Evolutionary conservation across 495 filamentous ascomycete genomes (phyloP), one percentile per base, ranked within the genome.

Genomic region (Penicillium crystallinum): DNA sequence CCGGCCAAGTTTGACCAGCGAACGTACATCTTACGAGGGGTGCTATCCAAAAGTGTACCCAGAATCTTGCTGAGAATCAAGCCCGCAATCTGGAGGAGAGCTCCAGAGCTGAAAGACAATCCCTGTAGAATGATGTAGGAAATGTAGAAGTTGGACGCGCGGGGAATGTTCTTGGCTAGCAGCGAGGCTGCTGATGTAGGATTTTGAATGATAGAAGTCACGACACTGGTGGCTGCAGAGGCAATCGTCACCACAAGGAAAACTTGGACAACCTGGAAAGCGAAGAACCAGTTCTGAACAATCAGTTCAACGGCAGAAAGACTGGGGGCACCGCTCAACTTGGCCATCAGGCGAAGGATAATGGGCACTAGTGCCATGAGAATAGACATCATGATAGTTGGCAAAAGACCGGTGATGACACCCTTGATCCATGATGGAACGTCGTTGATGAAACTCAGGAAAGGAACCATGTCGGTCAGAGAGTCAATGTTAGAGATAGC

Each of bases 101-200:
- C 79, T 49, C 84, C 79, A 0, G 89, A 76, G 41, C 87, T 86
- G 58, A 96, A 81, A n/a, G 85, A 86, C 52, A 98, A 71, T 42
- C 93, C 93, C 68, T 97, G 91, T 23, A 98, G 77, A 59, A 97
- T 85, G 63, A 98, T 92, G 73, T 95, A 98, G 0, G 88, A 86
- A 45, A 97, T 86, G 71, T 95, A 98, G 69, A 98, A 91, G 72
- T 95, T 97, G 57, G 90, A 91, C 3, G 88, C 81, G 46, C 76
- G 82, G 8, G 93, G 93, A 10, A 97, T 71, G 51, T 87, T 86
- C 14, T 73, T 58, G 12, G 93, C 85, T 10, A 98, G 79, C 46
- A 97, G 70, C 6, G 49, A 71, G 0, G 88, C 73, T 22, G 79
- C 84, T 7, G 61, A 66, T 3, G 63, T 56, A 6, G 93, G 95